Evolutionary conservation across 108 stramenopile genomes (phyloP).

Genomic region (Asterionellopsis glacialis): DNA sequence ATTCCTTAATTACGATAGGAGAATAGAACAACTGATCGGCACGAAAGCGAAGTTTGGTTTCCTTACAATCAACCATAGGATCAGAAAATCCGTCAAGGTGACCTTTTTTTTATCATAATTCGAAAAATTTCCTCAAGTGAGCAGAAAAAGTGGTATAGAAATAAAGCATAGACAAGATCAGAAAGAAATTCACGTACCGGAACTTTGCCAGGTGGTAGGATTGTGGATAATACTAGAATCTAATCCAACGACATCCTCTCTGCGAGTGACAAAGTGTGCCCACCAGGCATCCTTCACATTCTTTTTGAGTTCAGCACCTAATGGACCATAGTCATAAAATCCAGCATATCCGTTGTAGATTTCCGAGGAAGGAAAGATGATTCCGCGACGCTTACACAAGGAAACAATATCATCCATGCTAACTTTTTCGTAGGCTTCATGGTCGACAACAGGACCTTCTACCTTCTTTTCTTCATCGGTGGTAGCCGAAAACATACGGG

Average conservation of each 20-base stretch:
- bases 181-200: slow-evolving; percentile 36
- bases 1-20: slow-evolving; percentile 38
- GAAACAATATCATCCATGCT: slow-evolving; percentile 86
- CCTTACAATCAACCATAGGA: slow-evolving; percentile 97
- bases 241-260: slow-evolving; percentile 92
- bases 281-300: slow-evolving; percentile 94
- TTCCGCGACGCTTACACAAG: slow-evolving; percentile 93
- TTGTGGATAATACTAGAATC: slow-evolving; percentile 93
- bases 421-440: slow-evolving; percentile 32
- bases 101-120: slow-evolving; percentile 42
- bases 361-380: slow-evolving; percentile 94
- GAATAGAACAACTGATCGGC: slow-evolving; percentile 92
- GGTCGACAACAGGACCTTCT: neutral
- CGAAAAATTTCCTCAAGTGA: too few species aligned
- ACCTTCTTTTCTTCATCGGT: slow-evolving; percentile 1
- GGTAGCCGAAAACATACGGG: neutral
- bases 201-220: slow-evolving; percentile 92
- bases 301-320: slow-evolving; percentile 85
- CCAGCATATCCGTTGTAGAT: slow-evolving; percentile 97
- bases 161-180: too few species aligned
- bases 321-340: slow-evolving; percentile 97
- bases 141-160: too few species aligned
- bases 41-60: slow-evolving; percentile 90
- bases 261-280: slow-evolving; percentile 80
- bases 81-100: slow-evolving; percentile 96